Evolutionary conservation across 83 land plant genomes (phyloP).

Genomic region (Thuja plicata): DNA sequence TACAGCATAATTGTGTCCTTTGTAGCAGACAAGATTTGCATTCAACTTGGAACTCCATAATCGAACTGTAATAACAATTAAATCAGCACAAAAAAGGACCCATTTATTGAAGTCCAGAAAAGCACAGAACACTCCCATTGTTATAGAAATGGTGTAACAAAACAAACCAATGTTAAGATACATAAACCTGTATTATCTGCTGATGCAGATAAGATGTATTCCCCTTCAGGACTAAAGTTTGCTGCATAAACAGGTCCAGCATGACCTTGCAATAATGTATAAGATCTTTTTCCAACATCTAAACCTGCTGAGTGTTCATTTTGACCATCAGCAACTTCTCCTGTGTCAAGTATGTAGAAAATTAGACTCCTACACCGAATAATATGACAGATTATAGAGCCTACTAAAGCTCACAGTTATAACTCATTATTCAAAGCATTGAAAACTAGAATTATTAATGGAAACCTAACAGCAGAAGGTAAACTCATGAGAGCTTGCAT

Average conservation of each 20-base stretch:
- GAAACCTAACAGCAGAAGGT: not conserved
- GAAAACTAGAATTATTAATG: not conserved
- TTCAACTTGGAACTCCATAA: constrained; percentile 92
- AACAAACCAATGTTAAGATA: not conserved
- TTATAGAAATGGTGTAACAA: not conserved
- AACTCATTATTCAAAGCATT: not conserved
- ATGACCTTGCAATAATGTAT: constrained; percentile 86
- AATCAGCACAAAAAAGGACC: not conserved
- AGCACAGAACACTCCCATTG: not conserved
- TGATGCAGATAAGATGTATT: constrained; percentile 87
- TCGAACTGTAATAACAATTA: constrained; percentile 58
- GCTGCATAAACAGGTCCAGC: constrained; percentile 95
- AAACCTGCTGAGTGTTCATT: constrained; percentile 25
- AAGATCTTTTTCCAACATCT: constrained; percentile 57
- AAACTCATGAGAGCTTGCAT: not conserved
- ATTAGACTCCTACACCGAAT: not conserved
- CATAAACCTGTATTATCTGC: constrained; percentile 84
- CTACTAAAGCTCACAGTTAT: not conserved
- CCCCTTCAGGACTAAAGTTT: constrained; percentile 86
- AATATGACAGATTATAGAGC: not conserved
- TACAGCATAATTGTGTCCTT: constrained; percentile 98
- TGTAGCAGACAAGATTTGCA: constrained; percentile 95
- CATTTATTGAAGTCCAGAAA: not conserved
- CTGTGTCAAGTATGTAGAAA: constrained; percentile 18
- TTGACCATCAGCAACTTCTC: constrained; percentile 32